Conservation (phyloP, 2,329 filamentous ascomycete species). For the Cladosporium sp. region DNA sequence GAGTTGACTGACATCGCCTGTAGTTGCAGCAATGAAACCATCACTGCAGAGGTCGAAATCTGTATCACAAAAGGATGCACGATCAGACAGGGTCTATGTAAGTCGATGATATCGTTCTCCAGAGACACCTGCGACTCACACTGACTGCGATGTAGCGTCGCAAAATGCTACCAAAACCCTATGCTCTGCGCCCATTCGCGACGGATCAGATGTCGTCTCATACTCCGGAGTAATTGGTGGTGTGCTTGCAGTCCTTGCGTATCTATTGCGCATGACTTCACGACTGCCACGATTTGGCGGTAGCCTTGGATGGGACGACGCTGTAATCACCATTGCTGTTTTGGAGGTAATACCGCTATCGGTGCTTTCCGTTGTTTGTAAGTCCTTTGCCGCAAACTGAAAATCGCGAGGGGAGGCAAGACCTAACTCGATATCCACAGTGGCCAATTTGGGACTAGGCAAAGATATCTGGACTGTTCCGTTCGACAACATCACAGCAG, state of each 20-base stretch:
- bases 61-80: conserved; percentile 19
- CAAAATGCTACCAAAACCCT: conserved; percentile 16
- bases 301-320: conserved; percentile 19
- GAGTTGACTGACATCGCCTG: conserved; percentile 24
- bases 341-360: conserved; percentile 19
- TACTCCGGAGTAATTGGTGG: conserved; percentile 22
- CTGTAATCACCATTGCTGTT: conserved; percentile 17
- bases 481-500: conserved; percentile 23
- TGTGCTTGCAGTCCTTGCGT: conserved; percentile 22
- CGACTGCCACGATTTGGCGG: conserved; percentile 19
- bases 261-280: conserved; percentile 22
- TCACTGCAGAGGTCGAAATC: conserved; percentile 17
- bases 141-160: conserved; percentile 9
- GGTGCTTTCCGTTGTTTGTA: conserved; percentile 15
- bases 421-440: not conserved
- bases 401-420: not conserved
- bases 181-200: conserved; percentile 19
- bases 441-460: conserved; percentile 26
- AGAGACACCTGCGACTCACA: not conserved
- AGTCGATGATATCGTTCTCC: not conserved
- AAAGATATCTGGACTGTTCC: conserved; percentile 27
- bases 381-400: not conserved
- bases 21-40: conserved; percentile 22
- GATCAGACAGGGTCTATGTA: conserved; percentile 9
- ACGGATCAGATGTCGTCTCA: conserved; percentile 19